A percentile compares a stretch with the other conserved stretches of the same genome.
Evolutionary conservation across 352 stramenopile species (phyloP).

Genomic region (Pythium scleroteichum): DNA sequence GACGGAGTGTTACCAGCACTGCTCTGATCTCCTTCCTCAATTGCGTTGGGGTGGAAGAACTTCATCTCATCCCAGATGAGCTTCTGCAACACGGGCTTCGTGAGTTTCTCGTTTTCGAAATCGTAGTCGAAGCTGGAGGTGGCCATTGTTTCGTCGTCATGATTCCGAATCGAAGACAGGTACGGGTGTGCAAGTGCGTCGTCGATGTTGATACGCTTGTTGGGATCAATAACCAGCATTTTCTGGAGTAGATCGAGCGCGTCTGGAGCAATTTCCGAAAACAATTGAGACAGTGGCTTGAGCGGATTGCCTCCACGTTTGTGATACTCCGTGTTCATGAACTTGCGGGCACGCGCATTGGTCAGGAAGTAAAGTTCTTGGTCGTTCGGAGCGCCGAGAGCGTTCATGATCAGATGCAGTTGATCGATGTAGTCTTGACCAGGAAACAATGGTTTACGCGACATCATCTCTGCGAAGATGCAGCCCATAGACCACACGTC

Average conservation of each 20-base stretch:
- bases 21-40: constrained; percentile 30
- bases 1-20: constrained; percentile 16
- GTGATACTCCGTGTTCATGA: constrained; percentile 82
- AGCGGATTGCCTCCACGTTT: constrained; percentile 64
- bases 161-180: constrained; percentile 85
- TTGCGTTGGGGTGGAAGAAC: constrained; percentile 67
- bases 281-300: constrained; percentile 75
- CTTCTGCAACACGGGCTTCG: constrained; percentile 76
- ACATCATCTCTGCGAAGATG: constrained; percentile 99
- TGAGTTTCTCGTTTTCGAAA: constrained; percentile 88
- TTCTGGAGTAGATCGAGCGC: constrained; percentile 89
- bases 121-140: constrained; percentile 78
- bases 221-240: constrained; percentile 93
- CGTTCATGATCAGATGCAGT: constrained; percentile 97
- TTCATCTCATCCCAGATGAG: constrained; percentile 88
- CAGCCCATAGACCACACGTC: constrained; percentile 98
- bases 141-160: constrained; percentile 86
- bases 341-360: constrained; percentile 84
- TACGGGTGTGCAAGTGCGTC: constrained; percentile 91
- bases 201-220: constrained; percentile 89
- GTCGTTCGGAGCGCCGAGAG: constrained; percentile 93
- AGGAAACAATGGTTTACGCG: constrained; percentile 97
- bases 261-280: constrained; percentile 57
- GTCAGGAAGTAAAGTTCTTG: constrained; percentile 97
- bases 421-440: constrained; percentile 94